A percentile compares a stretch with the other conserved stretches of the same genome.
Conservation (phyloP, 768 basidiomycete species). For the Kondoa malvinella region DNA sequence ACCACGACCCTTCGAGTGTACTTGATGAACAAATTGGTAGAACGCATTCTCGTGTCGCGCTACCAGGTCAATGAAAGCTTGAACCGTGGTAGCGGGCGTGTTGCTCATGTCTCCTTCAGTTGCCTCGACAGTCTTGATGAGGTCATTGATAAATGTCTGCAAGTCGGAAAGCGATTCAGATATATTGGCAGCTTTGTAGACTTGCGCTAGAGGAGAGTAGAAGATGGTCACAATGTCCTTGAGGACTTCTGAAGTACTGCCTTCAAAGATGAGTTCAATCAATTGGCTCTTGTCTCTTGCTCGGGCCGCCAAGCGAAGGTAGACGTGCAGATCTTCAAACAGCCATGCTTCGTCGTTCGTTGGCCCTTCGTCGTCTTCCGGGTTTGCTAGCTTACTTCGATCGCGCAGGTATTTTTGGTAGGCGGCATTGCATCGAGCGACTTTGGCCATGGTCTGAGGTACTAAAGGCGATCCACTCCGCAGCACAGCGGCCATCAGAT, state of each 20-base stretch:
- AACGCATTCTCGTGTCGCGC: constrained; percentile 87
- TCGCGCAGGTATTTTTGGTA: constrained; percentile 56
- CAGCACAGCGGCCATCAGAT: constrained; percentile 61
- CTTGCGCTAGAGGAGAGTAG: constrained; percentile 86
- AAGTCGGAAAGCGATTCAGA: constrained; percentile 79
- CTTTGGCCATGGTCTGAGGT: constrained; percentile 32
- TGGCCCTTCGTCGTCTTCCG: constrained; percentile 81
- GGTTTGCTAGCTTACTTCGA: constrained; percentile 49
- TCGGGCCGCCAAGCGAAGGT: constrained; percentile 58
- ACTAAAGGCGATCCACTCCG: constrained; percentile 37
- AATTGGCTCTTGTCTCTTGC: constrained; percentile 78
- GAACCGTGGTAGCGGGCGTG: constrained; percentile 70
- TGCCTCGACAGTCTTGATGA: constrained; percentile 81
- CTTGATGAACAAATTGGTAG: constrained; percentile 94
- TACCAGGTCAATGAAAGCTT: constrained; percentile 81
- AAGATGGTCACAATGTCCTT: constrained; percentile 99
- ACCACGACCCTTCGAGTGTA: constrained; percentile 87
- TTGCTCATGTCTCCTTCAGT: constrained; percentile 52
- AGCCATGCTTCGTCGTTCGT: constrained; percentile 91
- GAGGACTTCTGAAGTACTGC: constrained; percentile 78
- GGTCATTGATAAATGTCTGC: constrained; percentile 84
- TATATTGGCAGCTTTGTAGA: constrained; percentile 92
- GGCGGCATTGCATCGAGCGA: constrained; percentile 58
- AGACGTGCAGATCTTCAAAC: constrained; percentile 70
- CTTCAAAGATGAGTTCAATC: constrained; percentile 88